Evolutionary conservation across 495 filamentous ascomycete species (phyloP), one percentile per base, ranked within the genome.

Genomic region (Arthonia radiata): DNA sequence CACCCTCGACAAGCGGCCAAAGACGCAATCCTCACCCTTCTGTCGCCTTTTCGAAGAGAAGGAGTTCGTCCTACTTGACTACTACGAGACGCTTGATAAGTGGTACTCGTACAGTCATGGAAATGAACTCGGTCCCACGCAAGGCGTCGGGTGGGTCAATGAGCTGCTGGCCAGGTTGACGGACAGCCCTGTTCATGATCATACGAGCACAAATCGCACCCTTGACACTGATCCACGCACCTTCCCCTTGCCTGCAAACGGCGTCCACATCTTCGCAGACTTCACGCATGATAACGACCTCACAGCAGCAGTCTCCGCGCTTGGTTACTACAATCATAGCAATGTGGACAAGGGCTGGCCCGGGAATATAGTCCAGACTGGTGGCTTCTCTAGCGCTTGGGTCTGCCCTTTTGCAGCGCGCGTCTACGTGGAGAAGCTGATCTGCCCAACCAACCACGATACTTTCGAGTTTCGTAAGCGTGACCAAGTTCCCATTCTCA

Each of bases 261-360:
- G 63, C 23, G 44, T 49, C 11, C 47, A 32, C 3, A 43, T 86
- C 3, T 91, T 79, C 33, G 78, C 75, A 0, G 80, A 91, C 46
- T 89, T 91, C 41, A 71, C 66, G 12, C 80, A 91, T 38, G 80
- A 91, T 46, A 89, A 86, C 41, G 66, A 72, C 32, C 71, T 89
- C 63, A 63, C 64, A 9, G 53, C 55, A n/a, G 63, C 79, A 16
- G 68, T 74, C 44, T 60, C 59, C 12, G 75, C 78, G 1, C 38
- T 91, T 31, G 71, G 77, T 0, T 35, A 89, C 28, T 86, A 75
- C 41, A 71, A 77, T 17, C 42, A 38, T 13, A 72, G 46, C 51
- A 0, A 44, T 71, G 1, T 50, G 54, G 0, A 53, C 47, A 18
- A 55, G 59, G 4, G 45, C 56, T n/a, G n/a, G 10, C 38, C 61